These are phyloP conservation scores for Cladosporium sp. DNA, from an alignment of 2,329 filamentous ascomycete genomes.

Conservation along the genomic window DNA sequence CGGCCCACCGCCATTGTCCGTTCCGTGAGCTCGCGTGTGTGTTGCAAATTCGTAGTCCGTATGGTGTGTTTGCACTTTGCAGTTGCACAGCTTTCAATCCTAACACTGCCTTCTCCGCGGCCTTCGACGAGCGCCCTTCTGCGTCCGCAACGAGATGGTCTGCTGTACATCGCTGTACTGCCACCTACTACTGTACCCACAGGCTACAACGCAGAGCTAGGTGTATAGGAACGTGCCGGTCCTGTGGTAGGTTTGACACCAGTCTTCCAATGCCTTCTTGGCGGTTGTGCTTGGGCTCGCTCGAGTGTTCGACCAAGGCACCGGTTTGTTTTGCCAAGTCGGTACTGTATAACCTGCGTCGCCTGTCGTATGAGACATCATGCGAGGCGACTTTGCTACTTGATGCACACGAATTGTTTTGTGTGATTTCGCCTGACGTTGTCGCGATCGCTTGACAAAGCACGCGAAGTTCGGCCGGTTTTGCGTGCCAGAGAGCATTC, in stretches of 20 bases:
- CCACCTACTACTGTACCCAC: background rate
- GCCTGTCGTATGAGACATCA: constrained; percentile 2
- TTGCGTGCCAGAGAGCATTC: constrained; percentile 1
- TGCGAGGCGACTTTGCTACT: background rate
- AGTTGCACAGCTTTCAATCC: background rate
- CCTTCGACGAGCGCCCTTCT: background rate
- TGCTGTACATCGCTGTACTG: background rate
- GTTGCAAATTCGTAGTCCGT: background rate
- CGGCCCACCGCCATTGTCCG: constrained; percentile 2
- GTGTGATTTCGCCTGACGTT: background rate
- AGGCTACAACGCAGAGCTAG: background rate
- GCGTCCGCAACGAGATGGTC: background rate
- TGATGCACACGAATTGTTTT: background rate
- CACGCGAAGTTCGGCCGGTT: background rate
- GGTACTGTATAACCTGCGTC: background rate
- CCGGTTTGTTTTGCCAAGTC: constrained; percentile 8
- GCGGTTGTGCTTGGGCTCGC: constrained; percentile 10
- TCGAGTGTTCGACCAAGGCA: background rate
- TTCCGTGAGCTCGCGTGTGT: background rate
- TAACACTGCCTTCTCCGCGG: constrained; percentile 10
- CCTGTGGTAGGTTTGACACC: constrained; percentile 14
- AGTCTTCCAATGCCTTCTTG: constrained; percentile 7
- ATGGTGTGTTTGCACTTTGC: background rate
- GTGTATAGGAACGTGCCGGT: constrained; percentile 12
- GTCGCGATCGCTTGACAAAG: constrained; percentile 1